Base-by-base conservation (phyloP, 352 stramenopile genomes). In the Globisporangium ultimum region DNA sequence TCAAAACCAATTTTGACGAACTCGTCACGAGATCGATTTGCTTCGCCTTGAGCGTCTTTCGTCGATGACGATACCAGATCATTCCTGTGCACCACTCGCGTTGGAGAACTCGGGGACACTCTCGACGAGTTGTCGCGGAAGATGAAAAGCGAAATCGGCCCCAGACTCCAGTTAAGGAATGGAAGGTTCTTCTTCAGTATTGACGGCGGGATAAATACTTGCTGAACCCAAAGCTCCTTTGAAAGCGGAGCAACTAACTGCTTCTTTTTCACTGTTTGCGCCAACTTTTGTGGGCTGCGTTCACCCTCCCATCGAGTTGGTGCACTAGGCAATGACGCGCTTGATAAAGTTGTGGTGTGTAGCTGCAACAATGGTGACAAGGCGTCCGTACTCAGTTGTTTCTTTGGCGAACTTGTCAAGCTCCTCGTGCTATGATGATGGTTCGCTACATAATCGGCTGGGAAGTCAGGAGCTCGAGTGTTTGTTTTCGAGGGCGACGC, bases 81-180 rank as follows among this genome's bases (percentile, higher is more conserved):
- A 36, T 48, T 21, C 14, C 47, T 43, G 51, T 43, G 38, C 14
- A 17, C 38, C 14, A 22, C 32, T 48, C 51, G 22, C 13, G 46
- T 48, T 15, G 45, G 55, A 7, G 55, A 54, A 13, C 28, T 22
- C n/a, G 51, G 8, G 20, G 20, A 45, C 34, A 24, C n/a, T 42
- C 51, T 46, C 11, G 21, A 43, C 24, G 49, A 60, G 21, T 66
- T 54, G 13, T 67, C 69, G 38, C 76, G 67, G 8, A 72, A 73
- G 1, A 90, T 53, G 8, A 63, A 60, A 0, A 89, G 9, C 8
- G 69, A 76, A 18, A 91, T 57, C 0, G 65, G 61, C 3, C 78
- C 78, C 4, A 89, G 47, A 32, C 71, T 72, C 76, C 76, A 91
- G 53, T 91, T 91, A 13, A 89, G 36, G 9, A 83, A 51, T 3